Conservation (phyloP, 2,329 filamentous ascomycete species). For the Aureobasidium sp. region DNA sequence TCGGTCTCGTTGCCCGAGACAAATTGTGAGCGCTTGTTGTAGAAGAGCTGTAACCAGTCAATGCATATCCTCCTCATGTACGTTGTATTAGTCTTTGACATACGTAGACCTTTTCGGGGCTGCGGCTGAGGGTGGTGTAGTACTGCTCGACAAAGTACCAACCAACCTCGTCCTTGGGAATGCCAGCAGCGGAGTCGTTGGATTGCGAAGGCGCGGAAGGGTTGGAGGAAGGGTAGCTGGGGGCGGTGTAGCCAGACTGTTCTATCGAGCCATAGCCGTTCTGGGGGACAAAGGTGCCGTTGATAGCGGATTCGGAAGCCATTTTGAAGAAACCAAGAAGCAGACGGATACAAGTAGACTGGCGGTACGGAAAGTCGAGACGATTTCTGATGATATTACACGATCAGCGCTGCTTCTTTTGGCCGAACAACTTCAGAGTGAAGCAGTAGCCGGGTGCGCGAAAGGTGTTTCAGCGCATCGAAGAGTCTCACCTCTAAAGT, state of each 20-base stretch:
- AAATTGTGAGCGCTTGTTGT: slow-evolving; percentile 91
- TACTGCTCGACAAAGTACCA: slow-evolving; percentile 99
- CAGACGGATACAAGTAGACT: background rate
- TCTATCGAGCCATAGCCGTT: slow-evolving; percentile 32
- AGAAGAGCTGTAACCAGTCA: slow-evolving; percentile 60
- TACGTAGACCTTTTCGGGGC: slow-evolving; percentile 79
- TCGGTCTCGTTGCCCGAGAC: slow-evolving; percentile 89
- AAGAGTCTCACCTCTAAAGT: slow-evolving; percentile 2
- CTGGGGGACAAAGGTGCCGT: slow-evolving; percentile 41
- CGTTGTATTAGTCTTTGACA: slow-evolving; percentile 6
- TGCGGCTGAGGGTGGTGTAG: slow-evolving; percentile 94
- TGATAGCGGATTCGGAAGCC: slow-evolving; percentile 36
- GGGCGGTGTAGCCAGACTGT: slow-evolving; percentile 26
- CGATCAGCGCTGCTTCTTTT: background rate
- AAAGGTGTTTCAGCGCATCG: background rate
- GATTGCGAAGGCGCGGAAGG: slow-evolving; percentile 20
- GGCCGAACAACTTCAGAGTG: background rate
- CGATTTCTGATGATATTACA: background rate
- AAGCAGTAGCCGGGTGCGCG: background rate
- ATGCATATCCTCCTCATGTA: background rate
- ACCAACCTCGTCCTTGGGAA: slow-evolving; percentile 85
- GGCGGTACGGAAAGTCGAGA: background rate
- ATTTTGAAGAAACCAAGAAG: slow-evolving; percentile 21
- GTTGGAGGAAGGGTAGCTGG: slow-evolving; percentile 15
- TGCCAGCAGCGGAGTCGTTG: slow-evolving; percentile 29